Evolutionary conservation across 2,329 filamentous ascomycete species (phyloP).

Genomic region (Podosphaera fusca): DNA sequence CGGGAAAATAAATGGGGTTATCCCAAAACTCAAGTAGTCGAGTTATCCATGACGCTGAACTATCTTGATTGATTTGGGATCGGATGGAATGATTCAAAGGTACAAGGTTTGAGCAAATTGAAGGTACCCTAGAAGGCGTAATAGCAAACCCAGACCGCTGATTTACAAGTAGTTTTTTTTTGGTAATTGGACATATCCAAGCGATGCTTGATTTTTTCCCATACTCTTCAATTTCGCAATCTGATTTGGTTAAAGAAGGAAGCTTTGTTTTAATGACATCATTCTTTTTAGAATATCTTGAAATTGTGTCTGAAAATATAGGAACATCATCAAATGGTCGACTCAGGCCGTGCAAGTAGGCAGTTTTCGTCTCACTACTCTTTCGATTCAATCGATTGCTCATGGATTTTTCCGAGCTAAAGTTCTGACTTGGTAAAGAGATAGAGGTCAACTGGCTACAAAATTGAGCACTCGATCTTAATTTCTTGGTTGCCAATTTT

Average conservation of each 20-base stretch:
- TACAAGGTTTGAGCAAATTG: not conserved
- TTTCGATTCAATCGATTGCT: not conserved
- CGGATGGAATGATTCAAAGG: conserved; percentile 5
- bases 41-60: conserved; percentile 30
- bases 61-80: not conserved
- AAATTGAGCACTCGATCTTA: no score
- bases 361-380: not conserved
- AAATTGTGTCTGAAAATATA: not conserved
- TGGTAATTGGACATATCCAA: conserved; percentile 41
- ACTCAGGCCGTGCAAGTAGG: conserved; percentile 11
- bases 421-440: not conserved
- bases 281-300: not conserved
- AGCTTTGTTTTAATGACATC: not conserved
- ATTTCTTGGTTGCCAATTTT: no score
- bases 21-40: conserved; percentile 41
- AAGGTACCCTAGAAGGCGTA: conserved; percentile 2
- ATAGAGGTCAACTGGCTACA: not conserved
- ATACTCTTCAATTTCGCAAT: not conserved
- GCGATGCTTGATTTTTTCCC: conserved; percentile 18
- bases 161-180: conserved; percentile 27
- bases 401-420: not conserved
- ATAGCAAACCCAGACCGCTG: conserved; percentile 28
- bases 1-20: conserved; percentile 48
- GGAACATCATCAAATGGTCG: conserved; percentile 22
- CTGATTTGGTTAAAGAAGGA: not conserved